A percentile compares a stretch with the other conserved stretches of the same genome.
Conservation (phyloP, 495 filamentous ascomycete genomes). For the Hamigera avellanea region DNA sequence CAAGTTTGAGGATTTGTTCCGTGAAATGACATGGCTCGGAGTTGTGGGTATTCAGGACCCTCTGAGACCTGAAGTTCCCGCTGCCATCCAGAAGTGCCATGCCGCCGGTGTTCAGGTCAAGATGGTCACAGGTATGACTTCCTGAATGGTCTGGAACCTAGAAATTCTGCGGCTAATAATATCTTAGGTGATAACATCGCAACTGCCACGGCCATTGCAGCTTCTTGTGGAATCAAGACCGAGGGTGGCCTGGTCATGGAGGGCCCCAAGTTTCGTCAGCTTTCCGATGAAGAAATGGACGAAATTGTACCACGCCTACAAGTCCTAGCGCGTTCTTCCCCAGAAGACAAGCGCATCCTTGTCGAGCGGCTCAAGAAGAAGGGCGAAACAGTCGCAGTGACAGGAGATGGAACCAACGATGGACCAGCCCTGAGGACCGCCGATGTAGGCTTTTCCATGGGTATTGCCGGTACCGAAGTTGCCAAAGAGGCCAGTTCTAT, state of each 20-base stretch:
- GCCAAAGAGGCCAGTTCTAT: conserved; percentile 89
- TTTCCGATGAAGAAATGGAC: conserved; percentile 60
- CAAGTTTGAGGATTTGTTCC: conserved; percentile 45
- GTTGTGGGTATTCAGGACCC: conserved; percentile 60
- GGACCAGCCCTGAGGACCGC: conserved; percentile 76
- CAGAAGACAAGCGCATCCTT: conserved; percentile 77
- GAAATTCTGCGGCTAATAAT: neutral
- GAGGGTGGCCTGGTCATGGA: conserved; percentile 68
- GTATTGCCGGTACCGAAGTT: conserved; percentile 83
- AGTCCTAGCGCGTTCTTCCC: conserved; percentile 76
- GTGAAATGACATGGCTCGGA: conserved; percentile 48
- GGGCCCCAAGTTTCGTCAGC: conserved; percentile 69
- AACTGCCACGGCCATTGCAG: conserved; percentile 73
- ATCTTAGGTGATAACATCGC: conserved; percentile 59
- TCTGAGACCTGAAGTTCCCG: conserved; percentile 57
- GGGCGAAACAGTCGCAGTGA: conserved; percentile 76
- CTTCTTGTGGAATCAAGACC: conserved; percentile 73
- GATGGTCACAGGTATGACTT: conserved; percentile 66
- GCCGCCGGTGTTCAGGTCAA: conserved; percentile 72
- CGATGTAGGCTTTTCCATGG: conserved; percentile 90
- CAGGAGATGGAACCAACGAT: conserved; percentile 85
- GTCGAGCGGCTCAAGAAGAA: conserved; percentile 61
- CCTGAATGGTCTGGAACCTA: too few relatives aligned
- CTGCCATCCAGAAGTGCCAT: conserved; percentile 64
- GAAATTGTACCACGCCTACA: conserved; percentile 62